phyloP scores from a whole-genome alignment of 805 yeast genomes.

The Metschnikowia baotianmanensis region DNA sequence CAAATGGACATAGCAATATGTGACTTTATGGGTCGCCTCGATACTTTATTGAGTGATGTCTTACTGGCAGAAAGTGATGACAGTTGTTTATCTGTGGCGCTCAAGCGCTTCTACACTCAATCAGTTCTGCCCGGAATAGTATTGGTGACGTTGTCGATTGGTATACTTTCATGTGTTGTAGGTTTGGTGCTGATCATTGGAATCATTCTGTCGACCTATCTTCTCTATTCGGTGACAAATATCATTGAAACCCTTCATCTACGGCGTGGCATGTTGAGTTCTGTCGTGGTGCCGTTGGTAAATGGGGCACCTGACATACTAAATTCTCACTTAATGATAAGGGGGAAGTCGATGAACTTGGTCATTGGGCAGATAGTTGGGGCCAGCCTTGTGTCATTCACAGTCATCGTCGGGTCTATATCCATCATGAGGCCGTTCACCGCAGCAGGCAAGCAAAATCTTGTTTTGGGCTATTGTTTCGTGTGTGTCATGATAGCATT shows the following conservation, averaged over 20 bases:
- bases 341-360: slow-evolving; percentile 29
- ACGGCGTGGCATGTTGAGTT: slow-evolving; percentile 31
- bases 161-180: slow-evolving; percentile 1
- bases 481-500: slow-evolving; percentile 26
- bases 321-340: slow-evolving; percentile 32
- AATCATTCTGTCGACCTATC: slow-evolving; percentile 33
- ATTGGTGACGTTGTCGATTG: slow-evolving; percentile 1
- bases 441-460: slow-evolving; percentile 18
- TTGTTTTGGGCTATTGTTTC: slow-evolving; percentile 30
- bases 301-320: slow-evolving; percentile 39
- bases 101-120: slow-evolving; percentile 28
- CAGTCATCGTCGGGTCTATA: slow-evolving; percentile 36
- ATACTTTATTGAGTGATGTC: slow-evolving; percentile 17
- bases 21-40: slow-evolving; percentile 2
- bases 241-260: slow-evolving; percentile 25
- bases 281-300: slow-evolving; percentile 34
- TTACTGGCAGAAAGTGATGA: slow-evolving; percentile 23
- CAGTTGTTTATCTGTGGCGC: slow-evolving; percentile 28
- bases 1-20: slow-evolving; percentile 10
- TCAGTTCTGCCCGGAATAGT: slow-evolving; percentile 15
- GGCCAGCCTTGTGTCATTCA: slow-evolving; percentile 31
- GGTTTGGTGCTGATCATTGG: slow-evolving; percentile 27
- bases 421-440: slow-evolving; percentile 23
- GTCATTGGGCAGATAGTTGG: slow-evolving; percentile 41
- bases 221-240: slow-evolving; percentile 30